Evolutionary conservation across 164 flowering plant genomes (phyloP).

Genomic region (Vitis labrusca): DNA sequence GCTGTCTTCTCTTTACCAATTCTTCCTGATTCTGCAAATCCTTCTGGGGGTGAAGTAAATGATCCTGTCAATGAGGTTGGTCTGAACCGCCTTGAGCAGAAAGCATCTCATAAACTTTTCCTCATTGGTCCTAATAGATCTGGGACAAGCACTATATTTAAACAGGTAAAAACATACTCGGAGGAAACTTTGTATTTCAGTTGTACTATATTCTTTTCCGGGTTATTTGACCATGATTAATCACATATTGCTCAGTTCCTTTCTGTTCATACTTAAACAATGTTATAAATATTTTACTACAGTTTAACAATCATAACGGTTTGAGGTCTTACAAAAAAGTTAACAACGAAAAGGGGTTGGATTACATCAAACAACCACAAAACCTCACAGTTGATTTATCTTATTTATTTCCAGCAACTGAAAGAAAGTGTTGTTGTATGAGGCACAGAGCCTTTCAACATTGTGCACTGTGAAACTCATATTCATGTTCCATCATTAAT

Average conservation of each 20-base stretch:
- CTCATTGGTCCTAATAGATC: slow-evolving; percentile 47
- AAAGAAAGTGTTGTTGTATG: too few species aligned
- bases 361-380: too few species aligned
- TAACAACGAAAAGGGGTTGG: too few species aligned
- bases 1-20: slow-evolving; percentile 42
- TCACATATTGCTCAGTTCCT: background rate
- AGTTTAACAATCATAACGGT: too few species aligned
- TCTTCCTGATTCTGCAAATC: slow-evolving; percentile 28
- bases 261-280: background rate
- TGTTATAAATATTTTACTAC: too few species aligned
- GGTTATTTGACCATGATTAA: background rate
- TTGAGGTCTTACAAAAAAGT: too few species aligned
- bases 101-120: slow-evolving; percentile 36
- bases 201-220: background rate
- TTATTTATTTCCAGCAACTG: too few species aligned
- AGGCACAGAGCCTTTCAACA: too few species aligned
- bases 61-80: slow-evolving; percentile 4
- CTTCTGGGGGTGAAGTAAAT: slow-evolving; percentile 20
- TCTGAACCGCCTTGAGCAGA: slow-evolving; percentile 20
- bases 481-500: too few species aligned
- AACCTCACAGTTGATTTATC: too few species aligned
- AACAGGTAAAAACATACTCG: slow-evolving; percentile 40
- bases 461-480: too few species aligned
- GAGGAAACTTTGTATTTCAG: background rate
- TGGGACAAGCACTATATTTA: slow-evolving; percentile 58